Evolutionary conservation across 371 early-diverging fungal species (phyloP), one percentile per base, ranked within the genome.

Genomic region (Mortierella sp.): DNA sequence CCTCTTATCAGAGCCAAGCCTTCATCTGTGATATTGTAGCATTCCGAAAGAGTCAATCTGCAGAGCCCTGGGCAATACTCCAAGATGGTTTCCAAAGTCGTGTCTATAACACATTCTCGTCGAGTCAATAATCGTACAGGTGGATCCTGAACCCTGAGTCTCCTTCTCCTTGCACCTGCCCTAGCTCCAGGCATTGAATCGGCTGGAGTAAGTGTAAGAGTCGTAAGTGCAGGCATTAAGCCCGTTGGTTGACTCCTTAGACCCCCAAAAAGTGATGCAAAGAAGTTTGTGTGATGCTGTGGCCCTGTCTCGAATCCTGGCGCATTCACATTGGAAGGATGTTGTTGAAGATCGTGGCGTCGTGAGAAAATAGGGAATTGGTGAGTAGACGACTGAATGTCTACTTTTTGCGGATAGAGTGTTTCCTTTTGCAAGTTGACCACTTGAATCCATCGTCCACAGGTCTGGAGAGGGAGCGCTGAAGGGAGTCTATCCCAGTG

Each of bases 391-490:
- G 60, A 51, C n/a, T 66, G 70, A 9, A 72, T 29, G 29, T 28
- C 60, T 29, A 28, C 46, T 25, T 48, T 45, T 26, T 69, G 72
- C 4, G 50, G 60, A 19, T 59, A 63, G 15, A 66, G 64, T 2
- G 70, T 72, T 26, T 79, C 79, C 44, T 73, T 73, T 19, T 79
- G 79, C 14, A 79, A 52, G 19, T 79, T 79, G 52, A 79, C 69
- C 23, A 60, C 67, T 25, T 79, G 73, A 1, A 79, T 79, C 79
- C 79, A 79, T 5, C 57, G 79, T 0, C 79, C 79, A 53, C 73
- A 70, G 3, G 73, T 68, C 44, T 53, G 21, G 7, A 79, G 43
- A 7, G 79, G 79, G 0, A 79, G 46, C 2, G 64, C 65, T 3
- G 28, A 52, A 1, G 79, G 79, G 1, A 79, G 48, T 16, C 79